A percentile compares a stretch with the other conserved stretches of the same genome.
Conservation (phyloP, 495 filamentous ascomycete species). For the Talaromyces wortmannii region DNA sequence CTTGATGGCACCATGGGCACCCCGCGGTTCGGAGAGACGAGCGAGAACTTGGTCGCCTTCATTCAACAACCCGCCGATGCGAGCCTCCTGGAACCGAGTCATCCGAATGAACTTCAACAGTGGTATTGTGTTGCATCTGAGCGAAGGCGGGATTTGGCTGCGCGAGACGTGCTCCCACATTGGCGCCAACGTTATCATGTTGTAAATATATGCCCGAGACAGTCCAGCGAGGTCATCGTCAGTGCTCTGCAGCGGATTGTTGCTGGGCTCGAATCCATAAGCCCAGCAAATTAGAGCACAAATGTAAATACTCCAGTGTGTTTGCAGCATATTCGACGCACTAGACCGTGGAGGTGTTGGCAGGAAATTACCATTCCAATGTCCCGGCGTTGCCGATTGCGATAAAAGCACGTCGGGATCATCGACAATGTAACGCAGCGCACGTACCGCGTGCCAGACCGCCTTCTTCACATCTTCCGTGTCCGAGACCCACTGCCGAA, state of each 20-base stretch:
- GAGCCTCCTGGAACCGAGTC: conserved; percentile 1
- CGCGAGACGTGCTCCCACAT: conserved; percentile 5
- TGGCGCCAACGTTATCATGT: conserved; percentile 5
- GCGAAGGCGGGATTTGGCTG: background rate
- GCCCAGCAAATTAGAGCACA: conserved; percentile 16
- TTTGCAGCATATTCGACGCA: conserved; percentile 8
- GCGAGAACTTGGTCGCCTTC: conserved; percentile 11
- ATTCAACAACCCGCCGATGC: conserved; percentile 12
- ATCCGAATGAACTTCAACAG: background rate
- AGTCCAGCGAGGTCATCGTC: background rate
- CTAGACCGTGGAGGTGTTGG: background rate
- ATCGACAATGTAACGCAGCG: conserved; percentile 6
- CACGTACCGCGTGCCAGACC: conserved; percentile 12
- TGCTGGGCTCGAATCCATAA: conserved; percentile 6
- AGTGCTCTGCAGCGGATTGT: background rate
- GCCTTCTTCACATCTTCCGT: conserved; percentile 7
- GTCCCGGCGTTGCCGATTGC: background rate
- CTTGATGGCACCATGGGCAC: conserved; percentile 4
- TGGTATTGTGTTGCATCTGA: conserved; percentile 4
- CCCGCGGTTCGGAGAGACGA: conserved; percentile 8
- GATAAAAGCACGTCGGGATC: background rate
- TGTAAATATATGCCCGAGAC: conserved; percentile 4
- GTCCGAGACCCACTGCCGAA: conserved; percentile 11
- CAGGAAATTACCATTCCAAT: background rate
- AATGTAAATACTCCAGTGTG: conserved; percentile 13